phyloP scores from a whole-genome alignment of 768 basidiomycete species.

The Lactarius akahatsu region DNA sequence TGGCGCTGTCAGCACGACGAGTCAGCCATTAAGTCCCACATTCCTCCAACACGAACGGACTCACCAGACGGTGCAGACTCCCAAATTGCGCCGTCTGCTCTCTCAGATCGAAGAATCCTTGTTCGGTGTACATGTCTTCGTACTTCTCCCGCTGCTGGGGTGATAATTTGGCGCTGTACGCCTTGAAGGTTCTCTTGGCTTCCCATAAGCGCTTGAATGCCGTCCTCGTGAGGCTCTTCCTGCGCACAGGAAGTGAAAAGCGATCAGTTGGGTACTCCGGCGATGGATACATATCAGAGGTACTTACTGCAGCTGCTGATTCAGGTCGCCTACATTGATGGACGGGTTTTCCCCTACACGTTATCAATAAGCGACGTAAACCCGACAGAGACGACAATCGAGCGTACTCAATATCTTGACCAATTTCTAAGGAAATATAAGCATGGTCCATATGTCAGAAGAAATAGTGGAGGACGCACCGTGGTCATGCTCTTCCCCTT shows the following conservation, averaged over 20 bases:
- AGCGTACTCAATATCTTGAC: constrained; percentile 14
- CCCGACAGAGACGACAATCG: not conserved
- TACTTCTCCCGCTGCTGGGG: not conserved
- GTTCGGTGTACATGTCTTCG: not conserved
- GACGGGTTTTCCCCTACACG: constrained; percentile 5
- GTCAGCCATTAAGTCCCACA: not conserved
- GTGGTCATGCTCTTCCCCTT: constrained; percentile 22
- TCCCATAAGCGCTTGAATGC: constrained; percentile 8
- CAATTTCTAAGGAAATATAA: constrained; percentile 8
- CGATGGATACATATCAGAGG: not conserved
- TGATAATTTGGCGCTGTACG: not conserved
- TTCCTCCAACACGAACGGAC: not conserved
- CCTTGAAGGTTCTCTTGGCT: not conserved
- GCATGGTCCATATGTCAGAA: not conserved
- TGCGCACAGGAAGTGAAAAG: not conserved
- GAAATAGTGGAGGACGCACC: constrained; percentile 9
- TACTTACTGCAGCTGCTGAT: constrained; percentile 15
- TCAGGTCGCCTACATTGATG: constrained; percentile 13
- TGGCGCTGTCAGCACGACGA: not conserved
- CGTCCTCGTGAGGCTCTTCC: not conserved
- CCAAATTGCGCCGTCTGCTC: constrained; percentile 11
- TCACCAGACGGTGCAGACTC: constrained; percentile 10
- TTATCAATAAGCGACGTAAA: not conserved
- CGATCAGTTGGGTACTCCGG: not conserved
- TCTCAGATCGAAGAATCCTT: not conserved